These are phyloP conservation scores for Pleurotus tuber-regium DNA, from an alignment of 768 basidiomycete genomes.

Conservation along the genomic window DNA sequence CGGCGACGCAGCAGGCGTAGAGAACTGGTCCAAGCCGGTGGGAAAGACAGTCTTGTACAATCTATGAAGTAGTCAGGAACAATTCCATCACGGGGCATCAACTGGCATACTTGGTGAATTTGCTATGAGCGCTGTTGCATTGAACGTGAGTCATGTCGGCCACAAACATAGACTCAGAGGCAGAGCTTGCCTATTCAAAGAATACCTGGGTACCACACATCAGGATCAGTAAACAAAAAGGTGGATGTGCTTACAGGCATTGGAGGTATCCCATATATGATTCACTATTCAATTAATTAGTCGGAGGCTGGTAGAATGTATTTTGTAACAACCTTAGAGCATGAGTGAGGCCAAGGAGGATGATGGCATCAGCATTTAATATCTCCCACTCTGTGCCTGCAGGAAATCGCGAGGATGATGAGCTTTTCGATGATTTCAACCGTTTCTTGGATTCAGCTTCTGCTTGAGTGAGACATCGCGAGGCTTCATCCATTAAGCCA, in stretches of 20 bases:
- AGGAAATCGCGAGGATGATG: slow-evolving; percentile 43
- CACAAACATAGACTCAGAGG: background rate
- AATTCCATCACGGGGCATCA: background rate
- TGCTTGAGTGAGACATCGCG: slow-evolving; percentile 49
- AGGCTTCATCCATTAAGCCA: slow-evolving; percentile 63
- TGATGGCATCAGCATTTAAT: slow-evolving; percentile 67
- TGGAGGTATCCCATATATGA: slow-evolving; percentile 78
- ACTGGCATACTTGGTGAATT: slow-evolving; percentile 62
- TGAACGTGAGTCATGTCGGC: background rate
- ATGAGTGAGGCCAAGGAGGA: slow-evolving; percentile 68
- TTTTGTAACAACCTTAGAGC: slow-evolving; percentile 66
- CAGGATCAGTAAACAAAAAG: slow-evolving; percentile 4
- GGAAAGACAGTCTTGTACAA: slow-evolving; percentile 70
- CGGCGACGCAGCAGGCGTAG: slow-evolving; percentile 35
- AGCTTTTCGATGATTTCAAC: slow-evolving; percentile 29
- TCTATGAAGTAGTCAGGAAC: slow-evolving; percentile 27
- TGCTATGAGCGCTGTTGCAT: slow-evolving; percentile 66
- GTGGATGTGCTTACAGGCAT: slow-evolving; percentile 72
- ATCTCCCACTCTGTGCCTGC: slow-evolving; percentile 78
- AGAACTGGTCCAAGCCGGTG: slow-evolving; percentile 46
- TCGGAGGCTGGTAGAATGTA: background rate
- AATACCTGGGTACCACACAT: slow-evolving; percentile 25
- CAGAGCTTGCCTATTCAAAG: slow-evolving; percentile 49
- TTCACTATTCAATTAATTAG: slow-evolving; percentile 44
- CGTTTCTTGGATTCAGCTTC: slow-evolving; percentile 62